Conservation (phyloP, 768 basidiomycete species). For the Sutorius australiensis region DNA sequence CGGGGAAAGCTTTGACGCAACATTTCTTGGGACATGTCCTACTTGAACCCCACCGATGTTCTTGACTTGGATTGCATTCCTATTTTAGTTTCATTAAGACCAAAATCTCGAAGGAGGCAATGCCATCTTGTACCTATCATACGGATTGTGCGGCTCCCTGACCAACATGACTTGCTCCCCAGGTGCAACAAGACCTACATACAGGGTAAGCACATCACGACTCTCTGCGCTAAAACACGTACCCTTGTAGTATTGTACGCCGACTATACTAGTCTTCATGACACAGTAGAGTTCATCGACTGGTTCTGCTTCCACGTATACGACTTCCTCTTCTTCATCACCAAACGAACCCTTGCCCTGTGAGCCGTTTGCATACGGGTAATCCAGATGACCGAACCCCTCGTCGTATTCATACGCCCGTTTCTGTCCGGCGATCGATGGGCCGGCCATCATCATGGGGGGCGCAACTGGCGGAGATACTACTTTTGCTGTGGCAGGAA, state of each 20-base stretch:
- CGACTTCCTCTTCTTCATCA: constrained; percentile 44
- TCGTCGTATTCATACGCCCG: constrained; percentile 42
- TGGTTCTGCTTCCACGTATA: constrained; percentile 41
- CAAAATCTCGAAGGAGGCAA: not conserved
- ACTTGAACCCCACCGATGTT: constrained; percentile 76
- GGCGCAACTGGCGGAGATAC: constrained; percentile 5
- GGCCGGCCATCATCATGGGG: not conserved
- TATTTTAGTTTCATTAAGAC: constrained; percentile 21
- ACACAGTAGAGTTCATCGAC: constrained; percentile 67
- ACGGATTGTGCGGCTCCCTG: constrained; percentile 62
- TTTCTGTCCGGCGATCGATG: constrained; percentile 28
- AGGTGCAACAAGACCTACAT: constrained; percentile 70
- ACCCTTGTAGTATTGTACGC: constrained; percentile 81
- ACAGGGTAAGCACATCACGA: constrained; percentile 1
- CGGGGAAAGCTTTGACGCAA: constrained; percentile 60
- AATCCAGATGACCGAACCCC: constrained; percentile 11
- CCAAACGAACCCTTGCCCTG: constrained; percentile 13
- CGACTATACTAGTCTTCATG: constrained; percentile 63
- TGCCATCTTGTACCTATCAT: constrained; percentile 56
- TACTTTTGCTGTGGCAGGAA: constrained; percentile 45
- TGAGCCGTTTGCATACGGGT: constrained; percentile 16
- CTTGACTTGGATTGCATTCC: constrained; percentile 77
- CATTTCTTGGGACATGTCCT: constrained; percentile 67
- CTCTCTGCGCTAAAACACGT: not conserved
- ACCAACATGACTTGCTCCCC: constrained; percentile 73